phyloP scores from a whole-genome alignment of 1,139 yeast genomes.

The Kurtzmaniella quercitrusa region DNA sequence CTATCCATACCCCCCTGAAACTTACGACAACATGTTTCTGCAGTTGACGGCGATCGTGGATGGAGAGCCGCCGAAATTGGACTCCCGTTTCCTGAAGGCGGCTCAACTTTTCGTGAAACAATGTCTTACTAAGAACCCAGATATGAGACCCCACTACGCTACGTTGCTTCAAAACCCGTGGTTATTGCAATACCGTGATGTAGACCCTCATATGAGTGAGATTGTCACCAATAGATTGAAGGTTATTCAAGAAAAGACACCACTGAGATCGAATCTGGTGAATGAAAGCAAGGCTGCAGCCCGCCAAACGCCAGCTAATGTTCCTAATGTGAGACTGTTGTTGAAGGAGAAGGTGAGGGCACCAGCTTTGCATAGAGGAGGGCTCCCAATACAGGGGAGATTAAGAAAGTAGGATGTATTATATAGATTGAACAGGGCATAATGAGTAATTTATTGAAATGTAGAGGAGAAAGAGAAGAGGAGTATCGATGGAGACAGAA shows the following conservation, averaged over 20 bases:
- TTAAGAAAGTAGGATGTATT: constrained; percentile 1
- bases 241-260: constrained; percentile 23
- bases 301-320: constrained; percentile 6
- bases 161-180: constrained; percentile 77
- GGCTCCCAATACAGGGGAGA: constrained; percentile 14
- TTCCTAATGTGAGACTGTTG: constrained; percentile 28
- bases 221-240: constrained; percentile 30
- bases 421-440: background rate
- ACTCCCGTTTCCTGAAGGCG: constrained; percentile 56
- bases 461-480: background rate
- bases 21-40: constrained; percentile 83
- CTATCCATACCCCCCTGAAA: constrained; percentile 95
- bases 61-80: constrained; percentile 85
- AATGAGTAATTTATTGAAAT: background rate
- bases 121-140: constrained; percentile 80
- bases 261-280: constrained; percentile 4
- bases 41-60: constrained; percentile 95
- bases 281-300: constrained; percentile 15
- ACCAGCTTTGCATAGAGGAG: constrained; percentile 43
- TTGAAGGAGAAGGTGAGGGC: constrained; percentile 37
- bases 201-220: constrained; percentile 41
- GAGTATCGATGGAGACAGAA: no score
- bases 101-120: constrained; percentile 78
- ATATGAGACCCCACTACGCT: constrained; percentile 76
- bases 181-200: constrained; percentile 51